phyloP scores from a whole-genome alignment of 1,139 yeast genomes.

The Taphrina betulina region DNA sequence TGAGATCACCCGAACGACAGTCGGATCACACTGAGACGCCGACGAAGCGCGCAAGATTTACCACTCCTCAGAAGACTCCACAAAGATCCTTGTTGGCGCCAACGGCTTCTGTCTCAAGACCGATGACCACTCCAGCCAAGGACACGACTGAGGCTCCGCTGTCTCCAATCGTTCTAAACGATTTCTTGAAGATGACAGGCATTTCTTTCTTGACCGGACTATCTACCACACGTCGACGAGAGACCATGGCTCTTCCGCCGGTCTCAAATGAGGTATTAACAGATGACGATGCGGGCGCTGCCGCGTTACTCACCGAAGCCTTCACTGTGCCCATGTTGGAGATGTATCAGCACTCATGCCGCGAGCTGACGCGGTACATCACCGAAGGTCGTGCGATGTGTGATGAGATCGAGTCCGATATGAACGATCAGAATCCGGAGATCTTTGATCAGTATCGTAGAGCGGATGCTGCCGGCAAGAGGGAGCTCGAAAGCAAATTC shows the following conservation, averaged over 20 bases:
- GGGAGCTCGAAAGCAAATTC: conserved; percentile 51
- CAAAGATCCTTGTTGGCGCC: conserved; percentile 3
- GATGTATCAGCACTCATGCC: conserved; percentile 48
- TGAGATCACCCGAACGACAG: conserved; percentile 1
- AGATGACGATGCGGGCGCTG: conserved; percentile 39
- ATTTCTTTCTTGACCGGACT: conserved; percentile 45
- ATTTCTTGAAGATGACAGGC: conserved; percentile 42
- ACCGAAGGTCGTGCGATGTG: conserved; percentile 52
- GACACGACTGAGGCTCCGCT: conserved; percentile 18
- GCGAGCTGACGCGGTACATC: conserved; percentile 55
- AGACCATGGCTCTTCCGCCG: conserved; percentile 40
- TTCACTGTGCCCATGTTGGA: conserved; percentile 43
- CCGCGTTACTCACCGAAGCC: conserved; percentile 40
- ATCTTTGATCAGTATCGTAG: conserved; percentile 53
- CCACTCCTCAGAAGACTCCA: conserved; percentile 24
- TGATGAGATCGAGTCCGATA: conserved; percentile 50
- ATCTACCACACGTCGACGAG: conserved; percentile 41
- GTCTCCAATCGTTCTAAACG: conserved; percentile 40
- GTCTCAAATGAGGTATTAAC: conserved; percentile 30
- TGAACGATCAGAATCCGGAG: conserved; percentile 52
- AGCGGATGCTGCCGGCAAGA: conserved; percentile 47
- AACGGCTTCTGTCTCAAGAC: conserved; percentile 10
- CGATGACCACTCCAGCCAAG: conserved; percentile 7
- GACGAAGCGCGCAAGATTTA: neutral
- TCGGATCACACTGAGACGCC: neutral